Evolutionary conservation across 1,139 yeast species (phyloP), one percentile per base, ranked within the genome.

Genomic region (Barnettozyma hawaiiensis): DNA sequence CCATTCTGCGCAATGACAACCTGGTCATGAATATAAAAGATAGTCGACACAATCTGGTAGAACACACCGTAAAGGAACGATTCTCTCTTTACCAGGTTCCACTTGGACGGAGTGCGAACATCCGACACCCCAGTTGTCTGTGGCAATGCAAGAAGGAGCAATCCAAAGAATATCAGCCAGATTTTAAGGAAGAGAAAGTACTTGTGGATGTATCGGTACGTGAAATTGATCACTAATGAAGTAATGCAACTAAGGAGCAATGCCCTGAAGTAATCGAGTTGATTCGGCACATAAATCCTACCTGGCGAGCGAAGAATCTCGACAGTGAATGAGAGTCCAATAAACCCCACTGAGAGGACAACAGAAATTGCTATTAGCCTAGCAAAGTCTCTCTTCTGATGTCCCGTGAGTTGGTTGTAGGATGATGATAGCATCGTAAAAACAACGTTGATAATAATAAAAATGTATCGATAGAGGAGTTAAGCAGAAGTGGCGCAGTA

Each of bases 61-160:
- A 48, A 46, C 2, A 48, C 46, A 5, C 59, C 59, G 42, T 52
- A 55, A 2, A 52, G 31, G 29, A 37, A 55, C 1, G 50, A 50
- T 32, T 55, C 53, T 15, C 55, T 44, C 29, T 44, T 48, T 7
- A 48, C 50, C 19, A 55, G 34, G 34, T 53, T 54, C 56, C 57
- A 55, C 9, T 45, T 41, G 2, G 57, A 47, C 23, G 37, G 38
- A 2, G 48, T 42, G 18, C 43, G 35, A 19, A 31, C 33, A 6
- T 29, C 35, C 10, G 16, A 14, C 16, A n/a, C n/a, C n/a, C 47
- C 51, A 2, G 55, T 50, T 40, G 43, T 48, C 35, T 55, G 59
- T 2, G 59, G 59, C 14, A 47, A 49, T 22, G 59, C 53, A 19
- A 52, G 20, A 5, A 54, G 34, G 21, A 53, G 27, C 7, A 54